These are phyloP conservation scores for Candida andamanensis DNA, from an alignment of 805 yeast species.

Conservation along the genomic window DNA sequence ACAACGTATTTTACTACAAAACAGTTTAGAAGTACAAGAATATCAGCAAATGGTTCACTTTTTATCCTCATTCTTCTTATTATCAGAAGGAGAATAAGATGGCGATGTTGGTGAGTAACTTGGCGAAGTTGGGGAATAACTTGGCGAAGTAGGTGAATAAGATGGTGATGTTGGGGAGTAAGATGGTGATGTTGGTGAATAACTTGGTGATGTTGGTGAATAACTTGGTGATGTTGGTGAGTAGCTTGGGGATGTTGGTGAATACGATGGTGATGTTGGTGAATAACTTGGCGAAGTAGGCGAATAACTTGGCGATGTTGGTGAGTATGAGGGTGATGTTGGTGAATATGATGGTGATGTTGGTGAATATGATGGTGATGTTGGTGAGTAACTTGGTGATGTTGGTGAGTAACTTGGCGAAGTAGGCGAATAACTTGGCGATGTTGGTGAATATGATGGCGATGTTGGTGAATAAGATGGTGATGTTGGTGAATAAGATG, in stretches of 20 bases:
- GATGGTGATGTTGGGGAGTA: conserved; percentile 80
- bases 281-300: conserved; percentile 70
- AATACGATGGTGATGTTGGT: conserved; percentile 77
- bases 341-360: conserved; percentile 59
- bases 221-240: conserved; percentile 61
- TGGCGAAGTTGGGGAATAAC: conserved; percentile 57
- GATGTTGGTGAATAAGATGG: conserved; percentile 70
- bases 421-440: conserved; percentile 58
- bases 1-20: too few relatives aligned
- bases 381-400: conserved; percentile 71
- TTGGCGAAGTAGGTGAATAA: conserved; percentile 66
- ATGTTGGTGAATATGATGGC: conserved; percentile 52
- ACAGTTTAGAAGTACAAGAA: too few relatives aligned
- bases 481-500: conserved; percentile 65
- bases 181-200: conserved; percentile 65
- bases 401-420: conserved; percentile 77
- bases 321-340: conserved; percentile 65
- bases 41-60: too few relatives aligned
- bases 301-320: conserved; percentile 75
- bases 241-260: conserved; percentile 72
- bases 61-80: conserved; percentile 17
- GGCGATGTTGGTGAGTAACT: conserved; percentile 45
- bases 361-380: conserved; percentile 61
- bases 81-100: conserved; percentile 41
- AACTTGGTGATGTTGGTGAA: conserved; percentile 69